Percentiles rank a stretch among this genome's conserved stretches.
These are phyloP conservation scores for Echinochloa phyllopogon DNA, from an alignment of 176 grass and related monocot species.

Conservation along the genomic window DNA sequence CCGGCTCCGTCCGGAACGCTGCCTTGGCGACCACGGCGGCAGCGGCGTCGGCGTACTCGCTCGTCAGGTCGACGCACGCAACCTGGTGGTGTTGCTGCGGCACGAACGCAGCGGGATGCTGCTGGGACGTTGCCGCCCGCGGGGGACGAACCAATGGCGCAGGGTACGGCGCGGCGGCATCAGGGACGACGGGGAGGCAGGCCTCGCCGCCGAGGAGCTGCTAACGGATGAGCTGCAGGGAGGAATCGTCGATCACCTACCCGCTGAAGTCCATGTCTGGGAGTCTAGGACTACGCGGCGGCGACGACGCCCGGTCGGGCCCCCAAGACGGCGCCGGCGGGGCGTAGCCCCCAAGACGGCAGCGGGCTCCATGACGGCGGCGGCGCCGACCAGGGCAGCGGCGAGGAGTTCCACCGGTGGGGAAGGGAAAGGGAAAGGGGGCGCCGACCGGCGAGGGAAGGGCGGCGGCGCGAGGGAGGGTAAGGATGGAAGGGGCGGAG, in stretches of 20 bases:
- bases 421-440: too few species aligned
- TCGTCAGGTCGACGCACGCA: conserved; percentile 44
- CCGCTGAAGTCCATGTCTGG: conserved; percentile 57
- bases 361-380: too few species aligned
- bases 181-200: conserved; percentile 23
- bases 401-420: too few species aligned
- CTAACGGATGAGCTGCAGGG: conserved; percentile 53
- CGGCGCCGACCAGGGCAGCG: too few species aligned
- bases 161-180: conserved; percentile 5
- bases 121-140: conserved; percentile 24
- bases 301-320: too few species aligned
- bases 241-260: conserved; percentile 42
- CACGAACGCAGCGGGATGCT: conserved; percentile 17
- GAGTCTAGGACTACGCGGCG: neutral
- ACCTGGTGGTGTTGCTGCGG: conserved; percentile 5
- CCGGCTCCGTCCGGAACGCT: conserved; percentile 39
- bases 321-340: too few species aligned
- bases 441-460: too few species aligned
- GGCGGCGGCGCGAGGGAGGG: too few species aligned
- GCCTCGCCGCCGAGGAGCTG: conserved; percentile 50
- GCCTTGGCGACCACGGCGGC: neutral
- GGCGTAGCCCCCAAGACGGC: too few species aligned
- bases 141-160: neutral
- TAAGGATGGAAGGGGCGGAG: too few species aligned
- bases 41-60: conserved; percentile 21